These are phyloP conservation scores for Colletotrichum agaves DNA, from an alignment of 2,329 filamentous ascomycete species.

Conservation along the genomic window DNA sequence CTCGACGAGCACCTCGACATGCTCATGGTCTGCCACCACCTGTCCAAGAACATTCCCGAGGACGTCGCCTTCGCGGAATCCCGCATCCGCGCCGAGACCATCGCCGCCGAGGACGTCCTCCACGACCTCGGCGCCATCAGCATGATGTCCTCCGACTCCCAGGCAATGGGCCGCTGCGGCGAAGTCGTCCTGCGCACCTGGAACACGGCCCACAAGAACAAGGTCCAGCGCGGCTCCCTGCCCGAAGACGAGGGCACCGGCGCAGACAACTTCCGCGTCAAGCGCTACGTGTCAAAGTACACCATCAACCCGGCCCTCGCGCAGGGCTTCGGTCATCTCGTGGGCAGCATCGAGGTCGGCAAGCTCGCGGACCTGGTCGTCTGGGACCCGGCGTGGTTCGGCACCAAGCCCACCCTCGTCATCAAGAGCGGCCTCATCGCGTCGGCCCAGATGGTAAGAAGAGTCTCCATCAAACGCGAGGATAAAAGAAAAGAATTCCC, in stretches of 20 bases:
- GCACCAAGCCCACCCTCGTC: constrained; percentile 83
- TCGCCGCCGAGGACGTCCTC: constrained; percentile 94
- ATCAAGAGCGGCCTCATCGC: constrained; percentile 90
- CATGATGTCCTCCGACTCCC: constrained; percentile 97
- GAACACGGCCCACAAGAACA: constrained; percentile 99
- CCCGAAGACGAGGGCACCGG: constrained; percentile 81
- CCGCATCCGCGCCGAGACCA: constrained; percentile 94
- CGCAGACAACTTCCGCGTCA: constrained; percentile 92
- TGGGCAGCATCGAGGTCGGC: constrained; percentile 88
- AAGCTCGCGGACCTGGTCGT: constrained; percentile 91
- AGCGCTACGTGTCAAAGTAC: constrained; percentile 94
- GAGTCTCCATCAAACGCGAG: not conserved
- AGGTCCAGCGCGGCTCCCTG: constrained; percentile 80
- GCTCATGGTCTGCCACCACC: constrained; percentile 97
- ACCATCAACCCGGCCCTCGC: constrained; percentile 93
- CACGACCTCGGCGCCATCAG: constrained; percentile 95
- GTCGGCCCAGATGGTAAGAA: constrained; percentile 81
- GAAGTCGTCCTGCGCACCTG: constrained; percentile 94
- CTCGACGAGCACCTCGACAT: constrained; percentile 97
- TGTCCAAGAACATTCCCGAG: constrained; percentile 92
- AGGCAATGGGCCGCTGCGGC: constrained; percentile 96
- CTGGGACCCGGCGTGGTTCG: constrained; percentile 88
- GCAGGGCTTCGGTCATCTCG: constrained; percentile 87
- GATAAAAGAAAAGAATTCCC: too few species aligned
- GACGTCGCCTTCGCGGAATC: constrained; percentile 96